A percentile compares a stretch with the other conserved stretches of the same genome.
Conservation (phyloP, 2,329 filamentous ascomycete species). For the Pestalotiopsis sp. region DNA sequence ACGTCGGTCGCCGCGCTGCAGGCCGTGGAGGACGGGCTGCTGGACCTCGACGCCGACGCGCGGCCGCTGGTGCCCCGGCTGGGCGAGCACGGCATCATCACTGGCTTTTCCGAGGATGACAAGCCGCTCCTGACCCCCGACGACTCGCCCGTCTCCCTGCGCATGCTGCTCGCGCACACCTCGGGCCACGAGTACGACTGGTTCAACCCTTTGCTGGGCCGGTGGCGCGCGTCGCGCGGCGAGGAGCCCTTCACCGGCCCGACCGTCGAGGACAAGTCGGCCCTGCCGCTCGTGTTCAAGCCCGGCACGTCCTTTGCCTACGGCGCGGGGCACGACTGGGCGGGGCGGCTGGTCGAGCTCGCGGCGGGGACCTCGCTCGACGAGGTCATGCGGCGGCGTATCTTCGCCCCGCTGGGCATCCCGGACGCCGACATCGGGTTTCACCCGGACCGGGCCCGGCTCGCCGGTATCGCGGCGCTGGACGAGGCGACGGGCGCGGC, state of each 20-base stretch:
- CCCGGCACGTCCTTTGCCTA: conserved; percentile 25
- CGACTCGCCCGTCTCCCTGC: conserved; percentile 45
- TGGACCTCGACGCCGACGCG: conserved; percentile 49
- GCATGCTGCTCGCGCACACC: conserved; percentile 54
- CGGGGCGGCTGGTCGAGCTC: conserved; percentile 21
- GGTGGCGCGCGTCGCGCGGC: conserved; percentile 27
- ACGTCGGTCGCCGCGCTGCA: conserved; percentile 56
- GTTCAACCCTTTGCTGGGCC: conserved; percentile 32
- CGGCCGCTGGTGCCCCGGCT: conserved; percentile 49
- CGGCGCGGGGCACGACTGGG: conserved; percentile 25
- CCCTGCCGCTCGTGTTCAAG: conserved; percentile 20
- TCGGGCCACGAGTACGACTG: conserved; percentile 51
- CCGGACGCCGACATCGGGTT: conserved; percentile 21
- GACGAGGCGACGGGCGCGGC: conserved; percentile 20
- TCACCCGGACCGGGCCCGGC: conserved; percentile 23
- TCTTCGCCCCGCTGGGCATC: conserved; percentile 26
- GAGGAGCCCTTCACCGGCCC: conserved; percentile 21
- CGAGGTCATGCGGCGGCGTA: conserved; percentile 24
- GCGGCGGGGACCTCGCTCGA: conserved; percentile 19
- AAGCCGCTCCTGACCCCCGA: conserved; percentile 37
- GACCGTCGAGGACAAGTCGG: conserved; percentile 22
- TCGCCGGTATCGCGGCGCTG: conserved; percentile 25
- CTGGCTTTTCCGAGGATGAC: conserved; percentile 42
- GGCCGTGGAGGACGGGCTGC: conserved; percentile 53
- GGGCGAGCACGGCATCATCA: conserved; percentile 47